Conservation (phyloP, 805 yeast species). For the Lachancea cidri region DNA sequence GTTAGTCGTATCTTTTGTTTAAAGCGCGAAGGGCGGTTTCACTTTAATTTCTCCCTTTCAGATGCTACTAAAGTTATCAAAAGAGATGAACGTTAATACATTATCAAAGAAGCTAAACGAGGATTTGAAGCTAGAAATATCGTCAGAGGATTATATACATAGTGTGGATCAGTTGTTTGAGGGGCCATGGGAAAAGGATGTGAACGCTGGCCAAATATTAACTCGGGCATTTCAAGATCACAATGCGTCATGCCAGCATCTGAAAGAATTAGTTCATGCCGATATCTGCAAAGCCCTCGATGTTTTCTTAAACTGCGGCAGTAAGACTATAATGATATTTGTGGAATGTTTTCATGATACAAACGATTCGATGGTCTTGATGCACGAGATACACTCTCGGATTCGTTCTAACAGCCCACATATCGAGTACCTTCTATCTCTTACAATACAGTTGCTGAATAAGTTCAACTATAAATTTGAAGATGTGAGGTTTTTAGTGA, state of each 20-base stretch:
- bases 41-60: no score
- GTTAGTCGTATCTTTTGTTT: no score
- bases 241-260: slow-evolving; percentile 17
- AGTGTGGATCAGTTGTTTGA: slow-evolving; percentile 18
- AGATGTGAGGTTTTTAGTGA: slow-evolving; percentile 21
- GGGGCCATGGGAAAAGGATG: not conserved
- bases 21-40: no score
- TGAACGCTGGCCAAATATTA: slow-evolving; percentile 17
- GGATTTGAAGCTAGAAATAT: slow-evolving; percentile 12
- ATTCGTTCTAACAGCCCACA: slow-evolving; percentile 19
- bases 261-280: slow-evolving; percentile 11
- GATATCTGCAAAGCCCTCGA: slow-evolving; percentile 17
- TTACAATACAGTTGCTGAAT: slow-evolving; percentile 26
- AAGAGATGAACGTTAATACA: not conserved
- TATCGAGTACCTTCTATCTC: slow-evolving; percentile 16
- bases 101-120: not conserved
- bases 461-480: slow-evolving; percentile 24
- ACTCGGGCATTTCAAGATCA: slow-evolving; percentile 28
- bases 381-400: slow-evolving; percentile 16
- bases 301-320: slow-evolving; percentile 19
- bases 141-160: slow-evolving; percentile 14
- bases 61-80: no score
- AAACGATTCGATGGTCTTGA: slow-evolving; percentile 14
- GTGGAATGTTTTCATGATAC: slow-evolving; percentile 20
- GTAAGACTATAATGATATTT: slow-evolving; percentile 17